A percentile compares a stretch with the other conserved stretches of the same genome.
Conservation (phyloP, 2,329 filamentous ascomycete species). For the Claviceps sp. region DNA sequence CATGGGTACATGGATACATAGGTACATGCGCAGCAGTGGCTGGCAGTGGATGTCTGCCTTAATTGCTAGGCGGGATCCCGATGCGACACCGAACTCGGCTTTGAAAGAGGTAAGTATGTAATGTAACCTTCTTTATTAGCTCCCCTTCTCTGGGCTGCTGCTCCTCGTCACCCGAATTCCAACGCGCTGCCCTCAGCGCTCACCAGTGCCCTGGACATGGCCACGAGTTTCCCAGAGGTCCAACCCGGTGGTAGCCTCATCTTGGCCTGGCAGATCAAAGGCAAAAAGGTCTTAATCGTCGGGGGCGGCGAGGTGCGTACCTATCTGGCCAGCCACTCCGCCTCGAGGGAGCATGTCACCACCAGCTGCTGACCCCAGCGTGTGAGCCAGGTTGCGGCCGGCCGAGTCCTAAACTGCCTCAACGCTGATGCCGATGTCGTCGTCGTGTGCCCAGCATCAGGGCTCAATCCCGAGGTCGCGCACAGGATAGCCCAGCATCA, state of each 20-base stretch:
- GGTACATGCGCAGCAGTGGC: background rate
- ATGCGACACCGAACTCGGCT: background rate
- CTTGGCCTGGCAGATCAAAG: constrained; percentile 86
- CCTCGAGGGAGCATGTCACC: background rate
- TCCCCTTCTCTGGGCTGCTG: background rate
- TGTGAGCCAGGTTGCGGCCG: constrained; percentile 67
- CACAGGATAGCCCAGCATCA: constrained; percentile 64
- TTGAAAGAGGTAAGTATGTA: background rate
- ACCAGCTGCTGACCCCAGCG: background rate
- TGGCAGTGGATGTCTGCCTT: no score
- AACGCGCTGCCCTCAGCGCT: background rate
- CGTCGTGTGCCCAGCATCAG: constrained; percentile 65
- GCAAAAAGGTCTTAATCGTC: constrained; percentile 81
- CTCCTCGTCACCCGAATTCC: background rate
- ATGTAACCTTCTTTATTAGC: background rate
- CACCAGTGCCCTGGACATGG: constrained; percentile 17
- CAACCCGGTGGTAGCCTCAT: constrained; percentile 89
- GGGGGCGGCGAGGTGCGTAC: constrained; percentile 78
- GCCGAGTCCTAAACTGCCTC: constrained; percentile 84
- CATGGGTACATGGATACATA: background rate
- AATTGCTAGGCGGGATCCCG: background rate
- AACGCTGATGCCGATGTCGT: constrained; percentile 88
- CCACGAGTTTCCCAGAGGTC: constrained; percentile 56
- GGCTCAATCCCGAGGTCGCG: constrained; percentile 79
- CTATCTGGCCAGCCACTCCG: background rate